Conservation (phyloP, 2,329 filamentous ascomycete species). For the Cercospora janseana region DNA sequence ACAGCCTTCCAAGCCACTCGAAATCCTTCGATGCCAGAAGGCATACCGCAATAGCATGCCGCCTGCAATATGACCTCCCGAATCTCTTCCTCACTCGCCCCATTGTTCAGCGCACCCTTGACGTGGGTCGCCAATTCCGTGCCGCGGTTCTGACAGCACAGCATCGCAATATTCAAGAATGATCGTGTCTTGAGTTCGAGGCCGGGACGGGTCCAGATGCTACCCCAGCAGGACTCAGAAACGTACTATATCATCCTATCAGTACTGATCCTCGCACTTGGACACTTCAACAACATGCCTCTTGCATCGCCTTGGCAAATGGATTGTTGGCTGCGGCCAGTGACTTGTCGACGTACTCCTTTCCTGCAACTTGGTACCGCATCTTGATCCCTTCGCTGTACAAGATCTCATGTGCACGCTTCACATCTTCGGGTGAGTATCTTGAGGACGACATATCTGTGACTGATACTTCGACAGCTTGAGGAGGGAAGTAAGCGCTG, state of each 20-base stretch:
- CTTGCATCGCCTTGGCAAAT: slow-evolving; percentile 61
- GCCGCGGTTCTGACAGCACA: slow-evolving; percentile 59
- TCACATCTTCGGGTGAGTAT: slow-evolving; percentile 34
- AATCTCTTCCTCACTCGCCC: slow-evolving; percentile 60
- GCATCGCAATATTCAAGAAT: slow-evolving; percentile 64
- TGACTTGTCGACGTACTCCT: slow-evolving; percentile 59
- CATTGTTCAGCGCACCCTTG: slow-evolving; percentile 63
- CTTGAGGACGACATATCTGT: slow-evolving; percentile 25
- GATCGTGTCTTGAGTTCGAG: slow-evolving; percentile 60
- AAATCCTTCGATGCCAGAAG: slow-evolving; percentile 56
- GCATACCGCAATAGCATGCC: slow-evolving; percentile 54
- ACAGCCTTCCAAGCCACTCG: slow-evolving; percentile 52
- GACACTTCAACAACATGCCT: too few species aligned
- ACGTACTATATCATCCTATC: slow-evolving; percentile 46
- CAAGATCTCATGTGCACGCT: slow-evolving; percentile 52
- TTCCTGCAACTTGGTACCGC: slow-evolving; percentile 60
- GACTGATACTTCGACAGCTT: background rate
- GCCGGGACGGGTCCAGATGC: slow-evolving; percentile 62
- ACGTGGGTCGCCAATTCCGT: slow-evolving; percentile 62
- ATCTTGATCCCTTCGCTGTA: slow-evolving; percentile 62
- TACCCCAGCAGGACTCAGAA: slow-evolving; percentile 64
- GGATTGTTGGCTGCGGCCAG: slow-evolving; percentile 56
- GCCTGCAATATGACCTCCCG: slow-evolving; percentile 57
- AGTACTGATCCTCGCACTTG: too few species aligned
- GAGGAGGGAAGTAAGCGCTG: background rate